Conservation (phyloP, 805 yeast genomes). For the Candida sanyiensis region DNA sequence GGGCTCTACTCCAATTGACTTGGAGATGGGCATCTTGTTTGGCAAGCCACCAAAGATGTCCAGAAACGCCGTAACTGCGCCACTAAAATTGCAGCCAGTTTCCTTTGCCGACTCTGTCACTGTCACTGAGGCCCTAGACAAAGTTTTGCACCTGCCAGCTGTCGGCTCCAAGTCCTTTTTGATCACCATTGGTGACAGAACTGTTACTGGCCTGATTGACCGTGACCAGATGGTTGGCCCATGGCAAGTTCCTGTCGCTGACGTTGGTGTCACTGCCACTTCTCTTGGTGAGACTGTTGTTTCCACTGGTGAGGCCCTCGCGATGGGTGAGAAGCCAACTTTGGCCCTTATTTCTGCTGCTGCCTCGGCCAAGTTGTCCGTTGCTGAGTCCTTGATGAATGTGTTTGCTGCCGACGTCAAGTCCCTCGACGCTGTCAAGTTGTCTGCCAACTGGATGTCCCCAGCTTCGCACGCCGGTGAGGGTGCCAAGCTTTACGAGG, state of each 20-base stretch:
- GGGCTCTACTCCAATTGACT: conserved; percentile 83
- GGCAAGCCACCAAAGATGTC: conserved; percentile 98
- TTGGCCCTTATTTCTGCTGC: conserved; percentile 82
- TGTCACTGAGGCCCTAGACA: conserved; percentile 60
- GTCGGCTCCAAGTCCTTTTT: conserved; percentile 94
- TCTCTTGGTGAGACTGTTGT: conserved; percentile 71
- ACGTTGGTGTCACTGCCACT: conserved; percentile 93
- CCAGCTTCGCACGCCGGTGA: conserved; percentile 94
- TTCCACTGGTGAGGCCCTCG: conserved; percentile 91
- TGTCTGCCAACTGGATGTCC: conserved; percentile 99
- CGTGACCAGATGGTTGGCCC: conserved; percentile 99
- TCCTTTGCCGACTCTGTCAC: conserved; percentile 33
- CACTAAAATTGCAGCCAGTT: conserved; percentile 41
- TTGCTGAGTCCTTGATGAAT: conserved; percentile 90
- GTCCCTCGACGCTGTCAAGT: conserved; percentile 64
- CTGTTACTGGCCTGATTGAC: conserved; percentile 95
- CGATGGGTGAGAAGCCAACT: conserved; percentile 95
- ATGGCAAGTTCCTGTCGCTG: conserved; percentile 99
- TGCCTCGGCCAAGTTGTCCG: conserved; percentile 91
- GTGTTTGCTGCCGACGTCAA: conserved; percentile 85
- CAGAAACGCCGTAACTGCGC: conserved; percentile 60
- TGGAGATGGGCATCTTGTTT: conserved; percentile 90
- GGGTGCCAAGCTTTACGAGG: conserved; percentile 91
- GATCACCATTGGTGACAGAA: conserved; percentile 96
- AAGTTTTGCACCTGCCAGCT: conserved; percentile 85